Percentiles rank a stretch among this genome's conserved stretches.
phyloP scores from a whole-genome alignment of 2,329 filamentous ascomycete species.

The Calonectria naviculata region DNA sequence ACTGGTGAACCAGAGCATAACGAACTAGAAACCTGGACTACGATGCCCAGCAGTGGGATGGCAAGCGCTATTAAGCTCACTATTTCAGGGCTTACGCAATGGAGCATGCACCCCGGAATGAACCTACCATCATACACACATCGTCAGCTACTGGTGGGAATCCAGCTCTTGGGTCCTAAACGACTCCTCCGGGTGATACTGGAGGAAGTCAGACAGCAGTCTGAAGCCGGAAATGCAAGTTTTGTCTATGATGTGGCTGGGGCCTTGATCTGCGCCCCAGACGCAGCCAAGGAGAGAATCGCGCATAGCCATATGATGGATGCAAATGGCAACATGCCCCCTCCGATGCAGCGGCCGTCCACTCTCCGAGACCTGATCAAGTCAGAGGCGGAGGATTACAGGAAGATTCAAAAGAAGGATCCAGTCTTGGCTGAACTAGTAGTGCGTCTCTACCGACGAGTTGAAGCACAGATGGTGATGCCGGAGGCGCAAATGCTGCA shows the following conservation, averaged over 20 bases:
- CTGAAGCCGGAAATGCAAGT: slow-evolving; percentile 67
- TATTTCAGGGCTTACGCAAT: slow-evolving; percentile 72
- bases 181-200: slow-evolving; percentile 71
- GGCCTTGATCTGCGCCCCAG: slow-evolving; percentile 76
- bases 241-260: slow-evolving; percentile 76
- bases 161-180: slow-evolving; percentile 71
- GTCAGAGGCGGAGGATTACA: slow-evolving; percentile 67
- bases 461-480: slow-evolving; percentile 72
- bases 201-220: slow-evolving; percentile 74
- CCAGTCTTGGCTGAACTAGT: slow-evolving; percentile 68
- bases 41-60: slow-evolving; percentile 66
- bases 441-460: slow-evolving; percentile 70
- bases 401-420: slow-evolving; percentile 67
- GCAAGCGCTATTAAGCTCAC: slow-evolving; percentile 68
- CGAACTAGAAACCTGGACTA: slow-evolving; percentile 77
- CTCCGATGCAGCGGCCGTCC: slow-evolving; percentile 58
- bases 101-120: slow-evolving; percentile 69
- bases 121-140: slow-evolving; percentile 77
- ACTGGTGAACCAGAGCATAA: slow-evolving; percentile 71
- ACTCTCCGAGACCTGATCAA: slow-evolving; percentile 71
- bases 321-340: slow-evolving; percentile 48
- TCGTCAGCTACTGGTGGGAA: slow-evolving; percentile 71
- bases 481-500: slow-evolving; percentile 56
- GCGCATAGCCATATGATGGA: slow-evolving; percentile 45
- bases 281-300: slow-evolving; percentile 59